Base-by-base conservation (phyloP, 1,284 basidiomycete genomes). In the Cutaneotrichosporon cutaneum region DNA sequence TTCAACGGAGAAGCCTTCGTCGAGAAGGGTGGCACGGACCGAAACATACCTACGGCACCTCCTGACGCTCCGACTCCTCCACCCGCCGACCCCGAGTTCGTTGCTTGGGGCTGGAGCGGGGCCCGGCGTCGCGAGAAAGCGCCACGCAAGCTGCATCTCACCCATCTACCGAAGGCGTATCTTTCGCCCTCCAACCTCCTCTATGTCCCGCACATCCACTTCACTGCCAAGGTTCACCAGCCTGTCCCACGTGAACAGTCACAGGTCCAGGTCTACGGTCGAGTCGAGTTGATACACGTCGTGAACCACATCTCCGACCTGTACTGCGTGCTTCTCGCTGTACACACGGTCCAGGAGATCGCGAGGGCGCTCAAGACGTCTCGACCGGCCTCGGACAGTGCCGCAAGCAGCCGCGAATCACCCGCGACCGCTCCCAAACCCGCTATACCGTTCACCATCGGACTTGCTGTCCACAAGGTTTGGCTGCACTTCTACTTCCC, bases 261-360 rank as follows among this genome's bases (percentile, higher is more conserved):
- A 10, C 65, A 70, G 50, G 64, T 67, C 59, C 66, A 65, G 11
- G 30, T 73, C 32, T 70, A 68, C 0, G 63, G 69, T 24, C 65
- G 71, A 14, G 65, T 77, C 1, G 68, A 73, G 26, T 68, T 68
- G 6, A 60, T 74, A 13, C 66, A 81, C 9, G 70, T 82, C 33
- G 83, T 83, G 50, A 81, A 88, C 68, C 84, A 87, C 66, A 81
- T 94, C 36, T 84, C 86, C 14, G 87, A 90, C 73, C 80, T 89
- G 21, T 94, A 94, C 73, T 88, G 87, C 70, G 68, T 83, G 11
- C 82, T 95, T 45, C 81, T 93, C 53, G 89, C 88, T 11, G 65
- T 84, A 3, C 82, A 85, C 39, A 85, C 75, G 72, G 10, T 76
- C 13, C 52, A 35, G 14, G 10, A 21, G 16, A 35, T 65, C 5